These are phyloP conservation scores for Kluyveromyces sp. DNA, from an alignment of 1,139 yeast species.

Conservation along the genomic window DNA sequence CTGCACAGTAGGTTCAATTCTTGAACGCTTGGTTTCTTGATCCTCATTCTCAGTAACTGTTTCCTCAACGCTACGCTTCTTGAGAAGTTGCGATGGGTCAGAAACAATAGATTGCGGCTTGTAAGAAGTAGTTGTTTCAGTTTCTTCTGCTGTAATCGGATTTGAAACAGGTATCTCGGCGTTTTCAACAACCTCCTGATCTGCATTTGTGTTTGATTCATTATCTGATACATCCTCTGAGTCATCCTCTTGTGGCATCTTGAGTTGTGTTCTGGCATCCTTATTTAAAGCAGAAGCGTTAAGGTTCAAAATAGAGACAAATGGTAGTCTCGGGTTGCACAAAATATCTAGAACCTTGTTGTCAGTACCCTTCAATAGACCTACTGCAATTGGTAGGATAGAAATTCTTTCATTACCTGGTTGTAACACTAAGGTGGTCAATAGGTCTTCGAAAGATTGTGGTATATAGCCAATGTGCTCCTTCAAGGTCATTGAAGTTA, in stretches of 20 bases:
- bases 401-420: conserved; percentile 59
- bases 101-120: not conserved
- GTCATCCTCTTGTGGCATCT: conserved; percentile 14
- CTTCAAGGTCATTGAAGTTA: conserved; percentile 22
- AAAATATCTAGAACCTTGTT: conserved; percentile 47
- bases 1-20: not conserved
- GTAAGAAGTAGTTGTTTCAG: not conserved
- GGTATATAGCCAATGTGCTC: conserved; percentile 24
- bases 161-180: no score
- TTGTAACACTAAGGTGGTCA: conserved; percentile 48
- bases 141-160: not conserved
- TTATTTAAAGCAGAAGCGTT: conserved; percentile 16
- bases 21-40: not conserved
- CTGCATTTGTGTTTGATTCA: conserved; percentile 2
- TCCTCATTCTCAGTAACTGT: conserved; percentile 28
- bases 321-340: conserved; percentile 74
- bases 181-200: conserved; percentile 4
- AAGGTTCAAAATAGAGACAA: conserved; percentile 38
- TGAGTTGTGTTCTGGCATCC: conserved; percentile 24
- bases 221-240: conserved; percentile 1
- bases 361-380: conserved; percentile 29
- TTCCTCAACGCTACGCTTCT: conserved; percentile 15
- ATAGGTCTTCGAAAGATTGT: conserved; percentile 32
- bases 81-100: conserved; percentile 5
- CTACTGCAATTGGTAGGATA: conserved; percentile 63